These are phyloP conservation scores for Trametes meyenii DNA, from an alignment of 768 basidiomycete species.

Conservation along the genomic window DNA sequence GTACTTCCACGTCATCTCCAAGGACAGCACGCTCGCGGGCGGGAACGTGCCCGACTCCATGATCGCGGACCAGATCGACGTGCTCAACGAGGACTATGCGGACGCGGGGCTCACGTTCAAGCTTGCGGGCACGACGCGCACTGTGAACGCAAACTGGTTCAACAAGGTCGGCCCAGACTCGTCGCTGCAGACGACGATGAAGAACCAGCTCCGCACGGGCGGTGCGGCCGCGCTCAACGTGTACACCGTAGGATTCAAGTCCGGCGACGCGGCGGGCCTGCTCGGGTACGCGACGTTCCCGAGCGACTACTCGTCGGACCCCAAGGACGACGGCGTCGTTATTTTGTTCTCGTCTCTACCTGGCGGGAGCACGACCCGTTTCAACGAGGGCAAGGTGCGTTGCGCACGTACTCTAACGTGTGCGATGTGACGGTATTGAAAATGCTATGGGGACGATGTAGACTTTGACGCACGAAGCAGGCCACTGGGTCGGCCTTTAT, in stretches of 20 bases:
- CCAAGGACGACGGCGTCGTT: conserved; percentile 52
- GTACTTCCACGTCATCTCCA: conserved; percentile 48
- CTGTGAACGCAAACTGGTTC: conserved; percentile 52
- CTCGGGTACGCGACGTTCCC: conserved; percentile 62
- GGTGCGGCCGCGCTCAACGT: conserved; percentile 46
- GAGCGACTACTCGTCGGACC: conserved; percentile 40
- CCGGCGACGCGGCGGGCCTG: conserved; percentile 44
- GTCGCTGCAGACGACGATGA: conserved; percentile 49
- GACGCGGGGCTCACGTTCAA: conserved; percentile 41
- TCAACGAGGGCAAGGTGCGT: conserved; percentile 38
- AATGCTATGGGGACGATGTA: conserved; percentile 15
- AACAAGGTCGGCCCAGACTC: conserved; percentile 41
- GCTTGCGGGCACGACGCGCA: conserved; percentile 47
- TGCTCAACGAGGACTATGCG: conserved; percentile 47
- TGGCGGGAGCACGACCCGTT: conserved; percentile 45
- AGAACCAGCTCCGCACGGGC: conserved; percentile 47
- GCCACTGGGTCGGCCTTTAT: conserved; percentile 64
- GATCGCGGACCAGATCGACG: conserved; percentile 44
- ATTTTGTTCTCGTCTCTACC: conserved; percentile 38
- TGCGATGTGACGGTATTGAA: neutral
- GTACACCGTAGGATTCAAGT: conserved; percentile 53
- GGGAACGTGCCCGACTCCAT: conserved; percentile 47
- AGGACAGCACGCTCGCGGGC: conserved; percentile 41
- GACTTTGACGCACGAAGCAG: conserved; percentile 58
- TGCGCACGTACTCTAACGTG: neutral